These are phyloP conservation scores for Aspergillus nomiae DNA, from an alignment of 2,329 filamentous ascomycete species.

Conservation along the genomic window DNA sequence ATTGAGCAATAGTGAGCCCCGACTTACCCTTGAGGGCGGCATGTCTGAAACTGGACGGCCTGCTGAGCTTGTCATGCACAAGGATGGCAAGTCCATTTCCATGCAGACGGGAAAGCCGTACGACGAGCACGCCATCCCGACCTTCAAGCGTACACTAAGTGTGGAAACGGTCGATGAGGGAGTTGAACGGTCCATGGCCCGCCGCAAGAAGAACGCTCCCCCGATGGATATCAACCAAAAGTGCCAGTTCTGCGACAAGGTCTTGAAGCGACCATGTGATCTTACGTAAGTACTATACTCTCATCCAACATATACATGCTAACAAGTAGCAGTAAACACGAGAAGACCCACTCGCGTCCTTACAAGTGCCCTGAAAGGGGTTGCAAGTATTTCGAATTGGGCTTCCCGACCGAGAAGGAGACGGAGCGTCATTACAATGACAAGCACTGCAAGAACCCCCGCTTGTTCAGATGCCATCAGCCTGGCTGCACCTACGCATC, in stretches of 20 bases:
- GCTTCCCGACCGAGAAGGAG: slow-evolving; percentile 98
- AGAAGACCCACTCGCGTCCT: slow-evolving; percentile 94
- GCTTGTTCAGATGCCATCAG: slow-evolving; percentile 81
- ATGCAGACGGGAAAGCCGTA: slow-evolving; percentile 70
- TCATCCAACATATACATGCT: slow-evolving; percentile 3
- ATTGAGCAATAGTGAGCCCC: slow-evolving; percentile 53
- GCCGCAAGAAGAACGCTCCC: slow-evolving; percentile 88
- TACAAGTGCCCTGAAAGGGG: slow-evolving; percentile 84
- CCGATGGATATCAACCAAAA: slow-evolving; percentile 81
- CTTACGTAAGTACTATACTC: slow-evolving; percentile 58
- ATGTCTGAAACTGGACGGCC: slow-evolving; percentile 79
- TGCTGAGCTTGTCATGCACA: slow-evolving; percentile 79
- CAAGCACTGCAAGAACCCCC: slow-evolving; percentile 81
- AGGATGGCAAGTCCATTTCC: slow-evolving; percentile 77
- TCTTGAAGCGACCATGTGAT: slow-evolving; percentile 96
- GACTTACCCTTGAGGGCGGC: slow-evolving; percentile 79
- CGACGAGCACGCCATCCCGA: slow-evolving; percentile 45
- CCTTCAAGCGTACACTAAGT: slow-evolving; percentile 56
- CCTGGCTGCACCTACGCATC: slow-evolving; percentile 88
- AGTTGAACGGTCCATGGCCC: slow-evolving; percentile 89
- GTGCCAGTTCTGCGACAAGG: slow-evolving; percentile 82
- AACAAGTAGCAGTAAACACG: slow-evolving; percentile 68
- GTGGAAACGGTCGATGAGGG: slow-evolving; percentile 71
- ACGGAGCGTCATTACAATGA: slow-evolving; percentile 95
- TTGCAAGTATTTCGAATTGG: slow-evolving; percentile 88